A percentile compares a stretch with the other conserved stretches of the same genome.
Conservation (phyloP, 208 protist genomes). For the Blastocrithidia nonstop region DNA sequence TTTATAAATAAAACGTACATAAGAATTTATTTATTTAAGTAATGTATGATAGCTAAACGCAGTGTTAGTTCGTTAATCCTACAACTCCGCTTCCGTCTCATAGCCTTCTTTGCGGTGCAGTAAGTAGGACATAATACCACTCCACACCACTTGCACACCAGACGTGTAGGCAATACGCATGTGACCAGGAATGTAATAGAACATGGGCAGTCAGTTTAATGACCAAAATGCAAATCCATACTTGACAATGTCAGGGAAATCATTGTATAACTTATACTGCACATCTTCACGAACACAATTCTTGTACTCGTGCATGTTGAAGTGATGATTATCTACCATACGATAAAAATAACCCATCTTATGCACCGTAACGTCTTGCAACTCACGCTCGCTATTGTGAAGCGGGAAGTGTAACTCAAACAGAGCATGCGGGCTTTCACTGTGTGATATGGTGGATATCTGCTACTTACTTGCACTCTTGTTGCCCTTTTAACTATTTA, state of each 20-base stretch:
- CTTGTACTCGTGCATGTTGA: constrained; percentile 37
- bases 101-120: constrained; percentile 26
- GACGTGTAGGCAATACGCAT: constrained; percentile 58
- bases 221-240: constrained; percentile 61
- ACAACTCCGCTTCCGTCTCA: constrained; percentile 6
- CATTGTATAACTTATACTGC: constrained; percentile 26
- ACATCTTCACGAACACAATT: constrained; percentile 23
- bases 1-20: no score
- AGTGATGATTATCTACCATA: constrained; percentile 27
- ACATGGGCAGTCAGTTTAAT: constrained; percentile 64
- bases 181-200: constrained; percentile 69
- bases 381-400: no score
- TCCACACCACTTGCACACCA: constrained; percentile 50
- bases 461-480: no score
- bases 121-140: constrained; percentile 56
- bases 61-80: not conserved
- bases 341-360: constrained; percentile 43
- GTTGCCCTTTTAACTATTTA: no score
- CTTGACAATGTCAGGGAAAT: constrained; percentile 52
- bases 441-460: no score
- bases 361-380: constrained; percentile 14
- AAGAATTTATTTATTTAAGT: no score
- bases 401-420: no score
- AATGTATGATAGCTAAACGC: not conserved
- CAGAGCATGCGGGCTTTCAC: no score